These are phyloP conservation scores for Xylaria sp. DNA, from an alignment of 2,329 filamentous ascomycete species.

Conservation along the genomic window DNA sequence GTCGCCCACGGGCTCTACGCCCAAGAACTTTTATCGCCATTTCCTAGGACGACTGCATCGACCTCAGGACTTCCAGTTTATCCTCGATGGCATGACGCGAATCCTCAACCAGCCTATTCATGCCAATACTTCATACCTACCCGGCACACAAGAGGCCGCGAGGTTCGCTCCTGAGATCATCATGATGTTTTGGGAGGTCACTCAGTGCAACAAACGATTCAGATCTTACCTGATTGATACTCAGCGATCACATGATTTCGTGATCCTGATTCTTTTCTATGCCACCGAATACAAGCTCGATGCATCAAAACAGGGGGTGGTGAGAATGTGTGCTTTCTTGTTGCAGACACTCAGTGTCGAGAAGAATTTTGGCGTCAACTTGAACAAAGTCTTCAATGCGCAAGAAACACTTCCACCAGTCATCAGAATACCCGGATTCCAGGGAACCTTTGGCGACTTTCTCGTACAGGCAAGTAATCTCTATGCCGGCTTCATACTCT, in stretches of 20 bases:
- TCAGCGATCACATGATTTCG: conserved; percentile 85
- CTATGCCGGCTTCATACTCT: conserved; percentile 23
- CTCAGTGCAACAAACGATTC: conserved; percentile 97
- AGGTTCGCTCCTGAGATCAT: conserved; percentile 94
- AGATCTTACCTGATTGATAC: conserved; percentile 96
- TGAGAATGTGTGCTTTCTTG: conserved; percentile 96
- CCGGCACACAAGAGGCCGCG: conserved; percentile 71
- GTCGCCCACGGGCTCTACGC: conserved; percentile 54
- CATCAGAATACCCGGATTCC: conserved; percentile 78
- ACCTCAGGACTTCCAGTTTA: conserved; percentile 95
- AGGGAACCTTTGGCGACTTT: conserved; percentile 88
- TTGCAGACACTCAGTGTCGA: conserved; percentile 93
- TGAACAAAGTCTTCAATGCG: conserved; percentile 83
- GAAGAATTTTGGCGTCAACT: conserved; percentile 78
- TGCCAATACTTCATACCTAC: conserved; percentile 80
- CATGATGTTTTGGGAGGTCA: conserved; percentile 94
- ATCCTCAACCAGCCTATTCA: conserved; percentile 90
- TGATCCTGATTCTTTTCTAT: conserved; percentile 86
- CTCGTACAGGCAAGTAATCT: conserved; percentile 70
- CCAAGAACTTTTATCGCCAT: conserved; percentile 91
- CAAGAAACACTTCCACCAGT: conserved; percentile 80
- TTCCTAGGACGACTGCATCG: conserved; percentile 86
- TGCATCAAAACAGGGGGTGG: conserved; percentile 80
- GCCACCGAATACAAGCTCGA: conserved; percentile 85
- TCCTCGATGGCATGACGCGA: conserved; percentile 88